A percentile compares a stretch with the other conserved stretches of the same genome.
phyloP scores from a whole-genome alignment of 257 asterid genomes.

The Nicotiana tabacum region DNA sequence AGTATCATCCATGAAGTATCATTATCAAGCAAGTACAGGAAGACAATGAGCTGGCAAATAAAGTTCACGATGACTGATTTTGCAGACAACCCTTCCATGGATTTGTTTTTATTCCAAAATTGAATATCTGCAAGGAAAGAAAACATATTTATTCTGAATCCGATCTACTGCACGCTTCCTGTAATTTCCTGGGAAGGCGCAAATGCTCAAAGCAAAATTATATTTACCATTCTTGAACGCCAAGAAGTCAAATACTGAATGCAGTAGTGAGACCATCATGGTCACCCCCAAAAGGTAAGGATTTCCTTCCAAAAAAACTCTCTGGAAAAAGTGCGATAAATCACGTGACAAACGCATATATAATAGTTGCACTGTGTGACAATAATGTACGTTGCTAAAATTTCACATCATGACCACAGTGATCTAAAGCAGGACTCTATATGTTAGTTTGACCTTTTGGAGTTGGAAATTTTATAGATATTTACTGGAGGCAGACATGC shows the following conservation, averaged over 20 bases:
- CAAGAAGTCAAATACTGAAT: constrained; percentile 88
- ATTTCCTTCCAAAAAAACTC: constrained; percentile 97
- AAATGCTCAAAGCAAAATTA: background rate
- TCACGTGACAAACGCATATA: constrained; percentile 11
- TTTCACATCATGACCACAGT: background rate
- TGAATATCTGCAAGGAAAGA: constrained; percentile 66
- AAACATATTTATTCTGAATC: background rate
- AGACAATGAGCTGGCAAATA: constrained; percentile 78
- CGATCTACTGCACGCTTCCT: background rate
- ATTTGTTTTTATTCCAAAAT: constrained; percentile 98
- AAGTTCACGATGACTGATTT: constrained; percentile 90
- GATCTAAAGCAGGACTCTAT: background rate
- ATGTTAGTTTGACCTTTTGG: background rate
- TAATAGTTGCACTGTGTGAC: background rate
- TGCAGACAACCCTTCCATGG: constrained; percentile 98
- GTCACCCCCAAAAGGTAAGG: constrained; percentile 83
- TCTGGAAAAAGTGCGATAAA: constrained; percentile 48
- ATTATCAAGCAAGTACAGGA: constrained; percentile 94
- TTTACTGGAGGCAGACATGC: background rate
- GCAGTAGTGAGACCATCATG: constrained; percentile 82
- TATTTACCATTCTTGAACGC: constrained; percentile 91
- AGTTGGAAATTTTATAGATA: background rate
- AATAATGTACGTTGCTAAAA: background rate
- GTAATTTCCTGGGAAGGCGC: background rate
- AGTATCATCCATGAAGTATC: constrained; percentile 99